These are phyloP conservation scores for Globisporangium cystogenes DNA, from an alignment of 352 stramenopile genomes.

Conservation along the genomic window DNA sequence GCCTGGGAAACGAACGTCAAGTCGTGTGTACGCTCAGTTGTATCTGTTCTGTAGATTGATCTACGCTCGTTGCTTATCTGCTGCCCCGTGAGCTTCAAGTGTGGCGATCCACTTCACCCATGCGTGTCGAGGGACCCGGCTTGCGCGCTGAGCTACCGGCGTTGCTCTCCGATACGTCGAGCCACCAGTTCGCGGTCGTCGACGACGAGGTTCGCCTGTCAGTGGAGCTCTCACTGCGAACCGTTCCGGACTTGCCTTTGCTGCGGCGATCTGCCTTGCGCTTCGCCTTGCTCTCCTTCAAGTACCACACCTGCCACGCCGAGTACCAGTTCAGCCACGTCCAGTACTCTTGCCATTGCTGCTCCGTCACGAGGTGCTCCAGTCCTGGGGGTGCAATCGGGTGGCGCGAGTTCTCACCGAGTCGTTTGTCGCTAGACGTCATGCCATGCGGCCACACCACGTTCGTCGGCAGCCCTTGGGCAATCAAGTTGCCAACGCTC, in stretches of 20 bases:
- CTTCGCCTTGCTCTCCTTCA: slow-evolving; percentile 23
- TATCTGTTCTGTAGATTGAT: too few species aligned
- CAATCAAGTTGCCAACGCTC: too few species aligned
- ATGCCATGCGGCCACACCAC: slow-evolving; percentile 56
- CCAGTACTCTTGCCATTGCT: slow-evolving; percentile 55
- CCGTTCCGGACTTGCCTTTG: background rate
- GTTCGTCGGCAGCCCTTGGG: too few species aligned
- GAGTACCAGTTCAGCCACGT: slow-evolving; percentile 68
- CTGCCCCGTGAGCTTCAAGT: too few species aligned
- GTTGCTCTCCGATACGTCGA: slow-evolving; percentile 1
- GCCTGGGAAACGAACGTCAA: too few species aligned
- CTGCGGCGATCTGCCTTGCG: slow-evolving; percentile 1
- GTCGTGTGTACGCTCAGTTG: too few species aligned
- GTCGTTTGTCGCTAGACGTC: slow-evolving; percentile 23
- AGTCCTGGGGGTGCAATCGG: slow-evolving; percentile 39
- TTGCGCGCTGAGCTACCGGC: background rate
- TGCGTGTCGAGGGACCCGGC: background rate
- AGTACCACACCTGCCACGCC: slow-evolving; percentile 59
- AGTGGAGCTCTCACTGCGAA: background rate
- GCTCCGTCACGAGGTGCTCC: slow-evolving; percentile 44
- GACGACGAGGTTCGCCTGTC: background rate
- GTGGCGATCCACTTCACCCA: too few species aligned
- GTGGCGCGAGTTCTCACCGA: slow-evolving; percentile 20
- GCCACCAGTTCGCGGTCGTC: slow-evolving; percentile 9
- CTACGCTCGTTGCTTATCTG: too few species aligned